Evolutionary conservation across 306 rosid species (phyloP).

Genomic region (Vachellia pachyceras): DNA sequence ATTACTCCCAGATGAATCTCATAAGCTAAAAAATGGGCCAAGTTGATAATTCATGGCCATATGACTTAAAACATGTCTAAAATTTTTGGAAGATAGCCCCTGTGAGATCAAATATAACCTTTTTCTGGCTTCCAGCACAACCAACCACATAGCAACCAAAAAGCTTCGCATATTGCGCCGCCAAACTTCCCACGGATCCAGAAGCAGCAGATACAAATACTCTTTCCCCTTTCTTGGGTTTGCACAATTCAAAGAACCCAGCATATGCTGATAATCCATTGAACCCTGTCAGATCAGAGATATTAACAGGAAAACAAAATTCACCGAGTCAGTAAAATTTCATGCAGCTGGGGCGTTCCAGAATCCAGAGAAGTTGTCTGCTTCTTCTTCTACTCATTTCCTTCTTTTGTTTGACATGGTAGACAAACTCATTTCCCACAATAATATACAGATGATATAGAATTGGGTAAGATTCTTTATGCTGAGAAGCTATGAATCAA

Average conservation of each 20-base stretch:
- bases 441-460: neutral
- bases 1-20: neutral
- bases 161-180: constrained; percentile 74
- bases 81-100: neutral
- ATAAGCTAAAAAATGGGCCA: no score
- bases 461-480: neutral
- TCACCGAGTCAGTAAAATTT: neutral
- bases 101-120: constrained; percentile 46
- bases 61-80: neutral
- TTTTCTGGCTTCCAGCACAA: constrained; percentile 62
- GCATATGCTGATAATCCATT: constrained; percentile 78
- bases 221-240: constrained; percentile 68
- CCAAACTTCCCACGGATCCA: constrained; percentile 72
- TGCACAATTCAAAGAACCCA: constrained; percentile 67
- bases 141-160: constrained; percentile 89
- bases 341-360: neutral
- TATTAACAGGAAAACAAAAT: neutral
- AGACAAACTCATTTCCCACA: no score
- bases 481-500: neutral
- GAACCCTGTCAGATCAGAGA: constrained; percentile 42
- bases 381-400: no score
- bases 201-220: constrained; percentile 82
- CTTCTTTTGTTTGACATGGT: no score
- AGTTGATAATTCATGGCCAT: neutral
- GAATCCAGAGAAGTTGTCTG: no score